Base-by-base conservation (phyloP, 192 early-diverging fungal genomes). In the Pilobolus umbonatus region DNA sequence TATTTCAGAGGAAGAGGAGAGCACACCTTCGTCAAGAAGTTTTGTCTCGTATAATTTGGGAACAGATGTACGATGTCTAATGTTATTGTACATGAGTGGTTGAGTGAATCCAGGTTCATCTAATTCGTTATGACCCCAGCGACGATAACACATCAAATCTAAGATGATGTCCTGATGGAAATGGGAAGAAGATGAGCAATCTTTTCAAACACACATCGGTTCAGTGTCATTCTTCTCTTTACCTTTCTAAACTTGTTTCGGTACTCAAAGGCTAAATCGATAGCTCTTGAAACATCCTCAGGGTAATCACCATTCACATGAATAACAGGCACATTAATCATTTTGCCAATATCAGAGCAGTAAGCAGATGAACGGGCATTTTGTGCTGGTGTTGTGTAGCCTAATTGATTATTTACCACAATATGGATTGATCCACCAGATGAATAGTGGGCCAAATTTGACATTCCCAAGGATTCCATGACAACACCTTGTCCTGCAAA, bases 91-190 rank as follows among this genome's bases (percentile, higher is more conserved):
- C 96, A 98, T 98, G 39, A 83, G 68, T 5, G 96, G 96, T 68
- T 98, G 96, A 0, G 96, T 98, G 69, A 93, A 96, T 45, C 88
- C 91, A 21, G 96, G 96, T 77, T 98, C 96, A 58, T 98, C 96
- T 11, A 98, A 75, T 67, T 98, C 96, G 61, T 98, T 98, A 75
- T 98, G 96, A 6, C 96, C 96, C 92, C 92, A 92, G 45, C 93
- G 86, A 48, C 96, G 88, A 79, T 95, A 98, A 17, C 89, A 88
- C 70, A 96, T 91, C 71, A 98, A 55, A 59, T 98, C 96, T 39
- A 98, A 73, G 25, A 98, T 95, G 25, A 96, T 84, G 68, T 98
- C 96, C 75, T 68, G 43, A 17, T 19, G 17, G 58, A 38, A 29
- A 52, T 34, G 17, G 19, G 22, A 38, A 15, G 2, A 17, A 28